Evolutionary conservation across 192 early-diverging fungal genomes (phyloP).

Genomic region (Coemansia sp.): DNA sequence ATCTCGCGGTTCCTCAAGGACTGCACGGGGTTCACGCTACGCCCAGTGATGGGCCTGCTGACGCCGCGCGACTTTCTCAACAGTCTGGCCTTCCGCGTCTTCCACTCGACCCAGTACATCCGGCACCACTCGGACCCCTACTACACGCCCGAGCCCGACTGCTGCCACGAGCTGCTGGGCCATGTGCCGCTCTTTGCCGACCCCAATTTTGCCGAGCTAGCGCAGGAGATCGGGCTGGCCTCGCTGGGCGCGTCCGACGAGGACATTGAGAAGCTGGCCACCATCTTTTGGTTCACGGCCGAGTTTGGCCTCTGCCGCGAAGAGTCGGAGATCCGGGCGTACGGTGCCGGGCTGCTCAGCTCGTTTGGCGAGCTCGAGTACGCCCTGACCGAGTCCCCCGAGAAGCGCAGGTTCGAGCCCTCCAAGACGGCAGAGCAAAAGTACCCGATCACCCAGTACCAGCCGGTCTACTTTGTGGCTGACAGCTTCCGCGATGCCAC

Average conservation of each 20-base stretch:
- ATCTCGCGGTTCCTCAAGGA: slow-evolving; percentile 87
- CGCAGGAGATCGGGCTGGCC: slow-evolving; percentile 91
- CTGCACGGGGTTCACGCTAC: slow-evolving; percentile 89
- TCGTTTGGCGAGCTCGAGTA: slow-evolving; percentile 96
- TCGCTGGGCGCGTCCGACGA: slow-evolving; percentile 87
- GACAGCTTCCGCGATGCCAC: slow-evolving; percentile 92
- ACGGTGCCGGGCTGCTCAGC: slow-evolving; percentile 86
- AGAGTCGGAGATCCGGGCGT: slow-evolving; percentile 68
- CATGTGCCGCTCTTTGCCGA: slow-evolving; percentile 78
- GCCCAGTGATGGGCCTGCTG: slow-evolving; percentile 91
- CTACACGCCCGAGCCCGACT: slow-evolving; percentile 92
- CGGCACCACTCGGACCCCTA: slow-evolving; percentile 86
- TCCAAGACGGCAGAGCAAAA: slow-evolving; percentile 61
- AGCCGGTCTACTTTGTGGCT: slow-evolving; percentile 92
- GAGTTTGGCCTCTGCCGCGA: slow-evolving; percentile 89
- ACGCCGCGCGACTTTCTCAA: slow-evolving; percentile 93
- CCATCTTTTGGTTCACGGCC: slow-evolving; percentile 89
- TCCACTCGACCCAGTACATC: slow-evolving; percentile 97
- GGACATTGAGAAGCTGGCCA: slow-evolving; percentile 85
- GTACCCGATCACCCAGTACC: slow-evolving; percentile 89
- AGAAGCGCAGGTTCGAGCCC: slow-evolving; percentile 81
- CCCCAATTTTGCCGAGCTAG: slow-evolving; percentile 89
- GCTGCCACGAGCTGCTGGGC: slow-evolving; percentile 94
- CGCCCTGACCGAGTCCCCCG: slow-evolving; percentile 71
- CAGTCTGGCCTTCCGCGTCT: slow-evolving; percentile 93